phyloP scores from a whole-genome alignment of 179 eudicot species.

The Corrigiola litoralis region DNA sequence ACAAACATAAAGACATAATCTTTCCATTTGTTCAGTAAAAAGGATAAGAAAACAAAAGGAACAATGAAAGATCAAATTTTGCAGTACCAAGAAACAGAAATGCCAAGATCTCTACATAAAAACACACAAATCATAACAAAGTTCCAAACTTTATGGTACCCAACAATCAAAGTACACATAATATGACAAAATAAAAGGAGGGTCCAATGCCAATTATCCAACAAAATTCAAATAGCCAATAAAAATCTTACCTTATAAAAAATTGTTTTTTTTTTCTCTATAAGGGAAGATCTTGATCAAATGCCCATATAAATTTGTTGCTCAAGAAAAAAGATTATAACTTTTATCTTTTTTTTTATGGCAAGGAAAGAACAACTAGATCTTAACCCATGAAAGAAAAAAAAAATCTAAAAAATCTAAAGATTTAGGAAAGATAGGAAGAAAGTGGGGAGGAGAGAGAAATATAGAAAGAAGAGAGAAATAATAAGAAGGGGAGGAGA shows the following conservation, averaged over 20 bases:
- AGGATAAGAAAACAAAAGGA: neutral
- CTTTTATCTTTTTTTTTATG: neutral
- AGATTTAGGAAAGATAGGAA: neutral
- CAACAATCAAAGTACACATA: neutral
- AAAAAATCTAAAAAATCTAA: neutral
- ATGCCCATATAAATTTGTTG: too few relatives aligned
- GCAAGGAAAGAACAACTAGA: constrained; percentile 32
- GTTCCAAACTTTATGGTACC: constrained; percentile 10
- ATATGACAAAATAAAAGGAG: neutral
- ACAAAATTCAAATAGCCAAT: constrained; percentile 4
- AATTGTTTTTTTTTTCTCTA: neutral
- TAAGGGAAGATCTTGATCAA: too few relatives aligned
- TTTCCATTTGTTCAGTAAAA: neutral
- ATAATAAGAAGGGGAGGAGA: neutral
- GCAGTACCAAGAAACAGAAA: constrained; percentile 16
- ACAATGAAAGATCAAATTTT: neutral
- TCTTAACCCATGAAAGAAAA: constrained; percentile 24
- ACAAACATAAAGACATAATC: neutral
- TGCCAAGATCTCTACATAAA: constrained; percentile 15
- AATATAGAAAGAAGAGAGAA: neutral
- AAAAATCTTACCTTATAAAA: constrained; percentile 5
- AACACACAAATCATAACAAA: neutral
- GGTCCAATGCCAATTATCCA: neutral
- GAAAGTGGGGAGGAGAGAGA: constrained; percentile 5
- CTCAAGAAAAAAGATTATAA: too few relatives aligned